phyloP scores from a whole-genome alignment of 1,139 yeast genomes.

The Petasospora fabianii region DNA sequence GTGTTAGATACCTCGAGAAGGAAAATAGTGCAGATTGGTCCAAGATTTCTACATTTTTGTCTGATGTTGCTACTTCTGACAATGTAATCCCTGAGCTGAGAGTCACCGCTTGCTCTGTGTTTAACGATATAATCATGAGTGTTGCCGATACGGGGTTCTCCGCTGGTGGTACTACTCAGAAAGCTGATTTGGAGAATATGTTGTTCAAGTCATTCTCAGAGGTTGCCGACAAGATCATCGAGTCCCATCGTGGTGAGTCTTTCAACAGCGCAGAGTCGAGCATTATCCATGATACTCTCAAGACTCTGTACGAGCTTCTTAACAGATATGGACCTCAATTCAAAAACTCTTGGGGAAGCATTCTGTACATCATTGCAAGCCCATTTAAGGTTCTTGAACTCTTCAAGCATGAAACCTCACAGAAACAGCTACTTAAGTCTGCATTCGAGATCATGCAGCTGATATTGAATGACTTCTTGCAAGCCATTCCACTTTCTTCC shows the following conservation, averaged over 20 bases:
- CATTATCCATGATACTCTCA: slow-evolving; percentile 57
- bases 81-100: slow-evolving; percentile 41
- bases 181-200: slow-evolving; percentile 17
- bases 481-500: slow-evolving; percentile 60
- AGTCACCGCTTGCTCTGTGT: slow-evolving; percentile 43
- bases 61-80: slow-evolving; percentile 40
- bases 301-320: slow-evolving; percentile 62
- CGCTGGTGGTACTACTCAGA: neutral
- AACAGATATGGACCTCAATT: slow-evolving; percentile 70
- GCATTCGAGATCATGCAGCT: slow-evolving; percentile 80
- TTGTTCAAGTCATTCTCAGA: slow-evolving; percentile 22
- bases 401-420: slow-evolving; percentile 31
- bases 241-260: slow-evolving; percentile 9
- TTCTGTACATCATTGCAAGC: slow-evolving; percentile 64
- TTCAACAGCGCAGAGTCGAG: slow-evolving; percentile 47
- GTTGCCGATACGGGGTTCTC: slow-evolving; percentile 47
- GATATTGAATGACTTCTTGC: slow-evolving; percentile 79
- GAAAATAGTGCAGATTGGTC: slow-evolving; percentile 42
- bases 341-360: slow-evolving; percentile 64
- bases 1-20: slow-evolving; percentile 41
- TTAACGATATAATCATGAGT: slow-evolving; percentile 45
- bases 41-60: slow-evolving; percentile 41
- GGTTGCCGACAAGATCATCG: slow-evolving; percentile 16
- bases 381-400: slow-evolving; percentile 49
- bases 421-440: slow-evolving; percentile 48